Evolutionary conservation across 228 moss, liverwort and hornwort species (phyloP).

Genomic region (Sphagnum magellanicum): DNA sequence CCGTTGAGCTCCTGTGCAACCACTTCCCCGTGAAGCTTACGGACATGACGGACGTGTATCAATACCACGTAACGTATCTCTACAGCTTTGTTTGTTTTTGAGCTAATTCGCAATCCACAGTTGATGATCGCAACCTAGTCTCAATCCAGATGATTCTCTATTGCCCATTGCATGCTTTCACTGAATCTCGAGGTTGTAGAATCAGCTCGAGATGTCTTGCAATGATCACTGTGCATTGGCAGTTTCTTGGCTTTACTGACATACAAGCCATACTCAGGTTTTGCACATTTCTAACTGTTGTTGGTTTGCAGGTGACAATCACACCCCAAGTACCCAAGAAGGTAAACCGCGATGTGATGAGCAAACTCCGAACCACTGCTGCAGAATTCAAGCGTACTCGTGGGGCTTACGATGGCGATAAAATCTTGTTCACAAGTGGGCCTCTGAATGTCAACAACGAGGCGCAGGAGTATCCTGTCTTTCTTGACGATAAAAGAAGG

Average conservation of each 20-base stretch:
- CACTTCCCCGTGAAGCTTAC: not conserved
- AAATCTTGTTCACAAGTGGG: constrained; percentile 75
- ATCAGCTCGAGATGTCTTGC: too few relatives aligned
- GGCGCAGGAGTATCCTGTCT: constrained; percentile 39
- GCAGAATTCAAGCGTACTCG: constrained; percentile 51
- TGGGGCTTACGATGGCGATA: constrained; percentile 86
- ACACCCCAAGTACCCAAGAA: constrained; percentile 25
- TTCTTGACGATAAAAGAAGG: constrained; percentile 65
- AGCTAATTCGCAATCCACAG: not conserved
- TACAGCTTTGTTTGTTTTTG: not conserved
- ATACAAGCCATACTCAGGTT: not conserved
- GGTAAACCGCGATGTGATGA: constrained; percentile 64
- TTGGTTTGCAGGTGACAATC: constrained; percentile 37
- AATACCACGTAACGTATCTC: not conserved
- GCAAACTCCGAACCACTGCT: constrained; percentile 55
- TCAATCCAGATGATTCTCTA: not conserved
- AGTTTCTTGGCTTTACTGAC: too few relatives aligned
- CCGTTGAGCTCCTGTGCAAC: not conserved
- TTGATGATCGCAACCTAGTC: not conserved
- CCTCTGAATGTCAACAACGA: constrained; percentile 42
- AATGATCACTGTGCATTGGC: too few relatives aligned
- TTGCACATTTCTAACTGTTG: not conserved
- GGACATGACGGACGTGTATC: not conserved
- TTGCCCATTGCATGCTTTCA: not conserved
- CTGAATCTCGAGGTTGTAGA: too few relatives aligned